These are phyloP conservation scores for Porogramme epimiltina DNA, from an alignment of 1,284 basidiomycete species.

Conservation along the genomic window DNA sequence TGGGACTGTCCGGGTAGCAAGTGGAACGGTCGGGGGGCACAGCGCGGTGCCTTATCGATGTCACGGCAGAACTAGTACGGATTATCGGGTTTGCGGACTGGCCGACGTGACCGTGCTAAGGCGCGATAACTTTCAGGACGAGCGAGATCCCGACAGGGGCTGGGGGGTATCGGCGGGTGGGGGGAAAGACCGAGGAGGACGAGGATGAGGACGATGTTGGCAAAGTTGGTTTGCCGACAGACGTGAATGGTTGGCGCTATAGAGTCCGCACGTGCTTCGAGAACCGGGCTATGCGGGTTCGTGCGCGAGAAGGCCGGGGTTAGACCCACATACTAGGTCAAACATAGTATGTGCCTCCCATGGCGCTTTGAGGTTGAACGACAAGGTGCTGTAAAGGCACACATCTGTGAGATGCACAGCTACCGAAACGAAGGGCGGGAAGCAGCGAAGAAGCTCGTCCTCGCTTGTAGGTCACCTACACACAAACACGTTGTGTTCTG, in stretches of 20 bases:
- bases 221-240: background rate
- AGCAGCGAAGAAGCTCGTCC: background rate
- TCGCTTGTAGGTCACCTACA: background rate
- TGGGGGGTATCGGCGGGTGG: background rate
- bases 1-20: background rate
- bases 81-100: background rate
- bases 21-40: background rate
- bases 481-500: slow-evolving; percentile 3
- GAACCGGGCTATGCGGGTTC: background rate
- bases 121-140: background rate
- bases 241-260: slow-evolving; percentile 1
- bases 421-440: slow-evolving; percentile 3
- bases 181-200: background rate
- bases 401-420: slow-evolving; percentile 4
- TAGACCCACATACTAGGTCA: slow-evolving; percentile 9
- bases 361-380: background rate
- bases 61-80: background rate
- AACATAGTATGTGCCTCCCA: slow-evolving; percentile 9
- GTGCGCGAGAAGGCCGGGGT: background rate
- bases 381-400: slow-evolving; percentile 6
- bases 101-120: background rate
- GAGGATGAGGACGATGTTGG: too few relatives aligned
- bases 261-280: slow-evolving; percentile 4
- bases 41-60: slow-evolving; percentile 18
- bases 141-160: background rate